A percentile compares a stretch with the other conserved stretches of the same genome.
These are phyloP conservation scores for Voacanga thouarsii DNA, from an alignment of 257 asterid species.

Conservation along the genomic window DNA sequence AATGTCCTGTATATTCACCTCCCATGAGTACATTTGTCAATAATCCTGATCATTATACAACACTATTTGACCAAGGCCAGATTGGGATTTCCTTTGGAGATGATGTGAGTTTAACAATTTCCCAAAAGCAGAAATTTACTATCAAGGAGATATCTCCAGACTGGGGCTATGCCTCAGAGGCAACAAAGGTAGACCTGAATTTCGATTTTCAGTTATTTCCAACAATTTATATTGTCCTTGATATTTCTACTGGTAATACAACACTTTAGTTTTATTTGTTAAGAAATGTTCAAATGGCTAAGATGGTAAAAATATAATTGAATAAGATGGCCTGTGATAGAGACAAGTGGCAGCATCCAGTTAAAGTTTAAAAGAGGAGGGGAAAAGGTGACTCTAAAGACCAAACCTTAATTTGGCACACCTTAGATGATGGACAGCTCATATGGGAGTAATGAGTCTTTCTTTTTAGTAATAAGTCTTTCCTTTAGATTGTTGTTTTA, in stretches of 20 bases:
- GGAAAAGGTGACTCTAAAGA: too few species aligned
- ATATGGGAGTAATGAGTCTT: too few species aligned
- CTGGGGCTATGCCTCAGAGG: slow-evolving; percentile 84
- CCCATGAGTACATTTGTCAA: slow-evolving; percentile 29
- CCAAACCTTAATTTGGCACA: too few species aligned
- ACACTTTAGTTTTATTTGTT: neutral
- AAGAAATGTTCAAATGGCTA: neutral
- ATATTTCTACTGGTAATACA: neutral
- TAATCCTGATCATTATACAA: slow-evolving; percentile 34
- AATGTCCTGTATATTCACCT: slow-evolving; percentile 39
- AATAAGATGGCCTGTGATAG: too few species aligned
- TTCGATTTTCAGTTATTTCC: slow-evolving; percentile 1
- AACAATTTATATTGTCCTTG: neutral
- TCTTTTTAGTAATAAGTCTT: too few species aligned
- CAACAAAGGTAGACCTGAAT: slow-evolving; percentile 59
- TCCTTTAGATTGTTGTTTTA: too few species aligned
- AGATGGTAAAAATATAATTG: neutral
- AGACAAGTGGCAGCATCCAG: too few species aligned
- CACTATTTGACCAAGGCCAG: slow-evolving; percentile 54
- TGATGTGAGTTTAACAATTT: slow-evolving; percentile 43
- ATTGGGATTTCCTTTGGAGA: slow-evolving; percentile 46
- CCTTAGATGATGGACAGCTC: too few species aligned
- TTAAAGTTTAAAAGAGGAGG: too few species aligned
- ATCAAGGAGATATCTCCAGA: slow-evolving; percentile 84
- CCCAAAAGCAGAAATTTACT: slow-evolving; percentile 74